Percentiles rank a stretch among this genome's conserved stretches.
Evolutionary conservation across 164 flowering plant genomes (phyloP).

Genomic region (Vitis rupestris): DNA sequence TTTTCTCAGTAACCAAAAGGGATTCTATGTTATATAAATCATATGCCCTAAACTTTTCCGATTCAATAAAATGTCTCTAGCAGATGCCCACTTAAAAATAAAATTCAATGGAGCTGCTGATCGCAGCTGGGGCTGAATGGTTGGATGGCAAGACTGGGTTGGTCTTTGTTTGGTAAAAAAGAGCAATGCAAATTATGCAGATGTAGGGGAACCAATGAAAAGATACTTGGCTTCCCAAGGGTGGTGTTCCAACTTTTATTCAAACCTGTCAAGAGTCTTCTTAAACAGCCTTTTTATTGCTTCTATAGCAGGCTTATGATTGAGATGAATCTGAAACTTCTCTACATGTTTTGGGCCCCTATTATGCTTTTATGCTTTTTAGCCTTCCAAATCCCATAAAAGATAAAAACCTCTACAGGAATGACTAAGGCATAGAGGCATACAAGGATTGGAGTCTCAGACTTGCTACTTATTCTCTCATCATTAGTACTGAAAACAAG

Average conservation of each 20-base stretch:
- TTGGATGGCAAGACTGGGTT: slow-evolving; percentile 22
- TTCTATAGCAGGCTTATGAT: slow-evolving; percentile 68
- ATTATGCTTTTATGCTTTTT: slow-evolving; percentile 42
- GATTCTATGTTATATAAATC: not conserved
- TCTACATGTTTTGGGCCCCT: slow-evolving; percentile 39
- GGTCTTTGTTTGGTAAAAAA: slow-evolving; percentile 42
- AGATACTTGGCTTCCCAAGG: slow-evolving; percentile 85
- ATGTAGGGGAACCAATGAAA: slow-evolving; percentile 37
- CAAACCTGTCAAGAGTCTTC: slow-evolving; percentile 64
- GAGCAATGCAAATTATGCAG: slow-evolving; percentile 41
- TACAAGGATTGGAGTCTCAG: slow-evolving; percentile 12
- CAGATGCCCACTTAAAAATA: not conserved
- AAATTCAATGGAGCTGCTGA: too few species aligned
- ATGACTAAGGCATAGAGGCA: slow-evolving; percentile 16
- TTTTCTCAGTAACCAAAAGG: not conserved
- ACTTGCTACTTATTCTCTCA: slow-evolving; percentile 19
- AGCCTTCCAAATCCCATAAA: slow-evolving; percentile 37
- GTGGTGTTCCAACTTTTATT: slow-evolving; percentile 61
- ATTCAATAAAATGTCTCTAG: too few species aligned
- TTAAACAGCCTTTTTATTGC: slow-evolving; percentile 61
- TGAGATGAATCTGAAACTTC: slow-evolving; percentile 60
- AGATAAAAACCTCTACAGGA: slow-evolving; percentile 32
- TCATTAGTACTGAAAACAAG: slow-evolving; percentile 13
- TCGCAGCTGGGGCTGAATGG: not conserved
- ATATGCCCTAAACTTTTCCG: too few species aligned